Percentiles rank a stretch among this genome's conserved stretches.
Evolutionary conservation across 306 rosid genomes (phyloP).

Genomic region (Herpetospermum pedunculosum): DNA sequence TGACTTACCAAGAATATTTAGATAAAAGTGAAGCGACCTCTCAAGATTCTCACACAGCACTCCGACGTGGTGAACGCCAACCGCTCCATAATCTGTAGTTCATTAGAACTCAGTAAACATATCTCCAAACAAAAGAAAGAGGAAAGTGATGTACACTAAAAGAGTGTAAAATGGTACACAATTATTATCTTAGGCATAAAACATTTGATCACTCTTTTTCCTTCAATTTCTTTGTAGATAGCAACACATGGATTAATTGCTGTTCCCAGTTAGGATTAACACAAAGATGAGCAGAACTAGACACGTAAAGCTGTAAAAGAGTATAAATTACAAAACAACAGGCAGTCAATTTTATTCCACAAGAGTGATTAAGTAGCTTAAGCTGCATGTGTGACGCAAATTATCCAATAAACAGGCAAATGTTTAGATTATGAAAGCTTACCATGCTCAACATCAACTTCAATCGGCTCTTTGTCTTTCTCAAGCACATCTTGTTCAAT

Average conservation of each 20-base stretch:
- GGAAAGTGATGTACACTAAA: neutral
- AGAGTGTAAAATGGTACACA: neutral
- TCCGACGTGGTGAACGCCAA: conserved; percentile 83
- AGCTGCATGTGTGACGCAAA: neutral
- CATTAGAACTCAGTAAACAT: neutral
- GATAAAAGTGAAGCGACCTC: conserved; percentile 70
- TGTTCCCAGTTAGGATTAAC: neutral
- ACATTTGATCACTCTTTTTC: neutral
- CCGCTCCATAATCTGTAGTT: conserved; percentile 71
- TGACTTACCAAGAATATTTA: conserved; percentile 66
- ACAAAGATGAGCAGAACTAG: neutral
- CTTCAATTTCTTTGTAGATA: neutral
- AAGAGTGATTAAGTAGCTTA: neutral
- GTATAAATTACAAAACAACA: neutral
- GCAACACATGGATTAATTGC: neutral
- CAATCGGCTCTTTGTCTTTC: conserved; percentile 1
- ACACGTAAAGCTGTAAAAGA: neutral
- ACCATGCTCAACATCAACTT: neutral
- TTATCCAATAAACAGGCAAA: neutral
- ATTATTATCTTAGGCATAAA: neutral
- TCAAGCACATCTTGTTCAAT: neutral
- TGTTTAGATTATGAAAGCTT: neutral
- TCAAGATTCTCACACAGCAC: conserved; percentile 70
- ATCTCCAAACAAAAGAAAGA: neutral
- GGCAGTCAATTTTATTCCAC: neutral